Evolutionary conservation across 495 filamentous ascomycete genomes (phyloP).

Genomic region (Penicillium herquei): DNA sequence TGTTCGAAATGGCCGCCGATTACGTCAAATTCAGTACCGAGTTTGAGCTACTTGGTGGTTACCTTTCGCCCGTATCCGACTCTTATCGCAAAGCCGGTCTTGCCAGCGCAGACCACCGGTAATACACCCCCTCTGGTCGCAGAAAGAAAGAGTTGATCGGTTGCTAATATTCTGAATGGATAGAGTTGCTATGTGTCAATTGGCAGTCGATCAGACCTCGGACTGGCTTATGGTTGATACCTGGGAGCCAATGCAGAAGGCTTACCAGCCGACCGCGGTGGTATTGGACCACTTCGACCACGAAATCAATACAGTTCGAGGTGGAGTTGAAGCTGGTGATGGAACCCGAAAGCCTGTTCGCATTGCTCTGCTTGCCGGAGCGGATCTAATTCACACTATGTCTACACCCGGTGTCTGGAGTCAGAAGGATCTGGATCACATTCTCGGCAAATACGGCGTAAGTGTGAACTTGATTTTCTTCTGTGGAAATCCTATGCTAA

Average conservation of each 20-base stretch:
- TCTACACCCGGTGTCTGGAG: conserved; percentile 75
- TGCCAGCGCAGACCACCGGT: conserved; percentile 71
- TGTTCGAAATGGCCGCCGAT: conserved; percentile 91
- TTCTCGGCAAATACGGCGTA: conserved; percentile 78
- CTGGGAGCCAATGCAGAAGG: conserved; percentile 69
- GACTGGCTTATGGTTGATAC: conserved; percentile 86
- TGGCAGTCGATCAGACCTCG: conserved; percentile 73
- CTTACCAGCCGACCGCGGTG: conserved; percentile 83
- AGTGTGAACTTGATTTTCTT: conserved; percentile 15
- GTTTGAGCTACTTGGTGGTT: conserved; percentile 83
- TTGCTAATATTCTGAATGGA: background rate
- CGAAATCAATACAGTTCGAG: conserved; percentile 77
- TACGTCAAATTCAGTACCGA: conserved; percentile 77
- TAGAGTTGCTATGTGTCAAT: conserved; percentile 66
- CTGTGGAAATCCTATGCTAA: background rate
- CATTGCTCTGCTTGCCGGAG: conserved; percentile 75
- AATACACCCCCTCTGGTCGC: conserved; percentile 5
- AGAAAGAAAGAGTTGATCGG: no score
- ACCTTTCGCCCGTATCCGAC: conserved; percentile 76
- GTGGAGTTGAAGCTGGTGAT: conserved; percentile 66
- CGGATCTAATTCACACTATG: conserved; percentile 88
- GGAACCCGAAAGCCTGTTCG: conserved; percentile 60
- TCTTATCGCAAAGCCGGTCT: conserved; percentile 90
- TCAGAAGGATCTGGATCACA: conserved; percentile 77
- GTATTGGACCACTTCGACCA: conserved; percentile 88